phyloP scores from a whole-genome alignment of 345 rosid species.

The Pistacia integerrima region DNA sequence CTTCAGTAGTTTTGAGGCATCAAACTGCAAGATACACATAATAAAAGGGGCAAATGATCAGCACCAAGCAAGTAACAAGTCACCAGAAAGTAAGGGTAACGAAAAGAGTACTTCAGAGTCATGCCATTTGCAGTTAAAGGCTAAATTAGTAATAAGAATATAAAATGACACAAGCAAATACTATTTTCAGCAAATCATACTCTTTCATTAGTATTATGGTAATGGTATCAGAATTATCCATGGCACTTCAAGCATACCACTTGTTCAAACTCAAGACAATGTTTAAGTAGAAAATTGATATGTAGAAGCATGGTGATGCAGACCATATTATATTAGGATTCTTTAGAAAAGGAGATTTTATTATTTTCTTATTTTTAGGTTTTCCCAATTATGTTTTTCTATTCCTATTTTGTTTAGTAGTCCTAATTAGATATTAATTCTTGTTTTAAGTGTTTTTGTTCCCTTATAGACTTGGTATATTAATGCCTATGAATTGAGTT shows the following conservation, averaged over 20 bases:
- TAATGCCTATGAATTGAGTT: too few species aligned
- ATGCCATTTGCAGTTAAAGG: background rate
- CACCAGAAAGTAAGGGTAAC: background rate
- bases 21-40: slow-evolving; percentile 53
- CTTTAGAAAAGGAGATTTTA: too few species aligned
- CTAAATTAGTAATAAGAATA: background rate
- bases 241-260: background rate
- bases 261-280: background rate
- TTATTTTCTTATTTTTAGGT: too few species aligned
- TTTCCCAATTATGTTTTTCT: too few species aligned
- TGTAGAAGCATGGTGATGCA: background rate
- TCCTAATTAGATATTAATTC: too few species aligned
- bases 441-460: too few species aligned
- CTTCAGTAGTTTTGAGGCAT: slow-evolving; percentile 72
- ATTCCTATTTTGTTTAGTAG: too few species aligned
- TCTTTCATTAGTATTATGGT: background rate
- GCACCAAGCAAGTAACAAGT: slow-evolving; percentile 2
- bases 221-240: background rate
- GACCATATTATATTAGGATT: too few species aligned
- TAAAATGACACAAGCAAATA: background rate
- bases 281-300: background rate
- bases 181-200: background rate
- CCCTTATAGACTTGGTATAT: too few species aligned
- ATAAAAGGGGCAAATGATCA: slow-evolving; percentile 13
- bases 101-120: background rate